Base-by-base conservation (phyloP, 192 early-diverging fungal species). In the Coemansia sp. region DNA sequence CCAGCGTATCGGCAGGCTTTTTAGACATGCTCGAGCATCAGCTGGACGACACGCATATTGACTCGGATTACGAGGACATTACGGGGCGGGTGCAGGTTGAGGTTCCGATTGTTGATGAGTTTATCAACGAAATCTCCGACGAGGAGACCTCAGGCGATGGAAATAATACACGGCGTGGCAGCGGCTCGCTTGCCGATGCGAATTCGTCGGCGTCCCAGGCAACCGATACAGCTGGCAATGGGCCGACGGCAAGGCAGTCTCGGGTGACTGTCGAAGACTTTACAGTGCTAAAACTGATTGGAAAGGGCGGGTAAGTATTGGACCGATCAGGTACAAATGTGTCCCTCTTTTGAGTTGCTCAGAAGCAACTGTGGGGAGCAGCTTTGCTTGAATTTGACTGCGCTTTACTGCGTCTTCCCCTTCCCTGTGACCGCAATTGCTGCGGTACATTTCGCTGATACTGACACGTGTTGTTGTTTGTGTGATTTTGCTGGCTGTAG, bases 221-320 rank as follows among this genome's bases (percentile, higher is more conserved):
- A 7, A 36, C 48, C 5, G 31, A 36, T 38, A 21, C 60, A 21
- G 11, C 49, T 5, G 17, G 36, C 21, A 49, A 38, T 20, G 26
- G 37, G 6, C n/a, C 48, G 34, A 28, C 22, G 22, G 2, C 52
- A 22, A 9, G 28, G 31, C 64, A 20, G 47, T 46, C 57, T 34
- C 72, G 63, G 48, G 77, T 58, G 20, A 63, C 76, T 1, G 54
- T 83, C 51, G 73, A 83, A 7, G 85, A 89, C 67, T 90, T 90
- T 75, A 60, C 75, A 42, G 72, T 87, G 6, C 71, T 88, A 8
- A 68, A 67, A 52, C 79, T 88, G 37, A 87, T 91, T 72, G 89
- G 89, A 12, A 85, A 87, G 61, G 89, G 89, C 21, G 89, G 79
- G 68, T 73, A 68, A 56, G 71, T 64, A 38, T 21, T 9, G 31